Evolutionary conservation across 305 asterid species (phyloP).

Genomic region (Euphrasia arctica): DNA sequence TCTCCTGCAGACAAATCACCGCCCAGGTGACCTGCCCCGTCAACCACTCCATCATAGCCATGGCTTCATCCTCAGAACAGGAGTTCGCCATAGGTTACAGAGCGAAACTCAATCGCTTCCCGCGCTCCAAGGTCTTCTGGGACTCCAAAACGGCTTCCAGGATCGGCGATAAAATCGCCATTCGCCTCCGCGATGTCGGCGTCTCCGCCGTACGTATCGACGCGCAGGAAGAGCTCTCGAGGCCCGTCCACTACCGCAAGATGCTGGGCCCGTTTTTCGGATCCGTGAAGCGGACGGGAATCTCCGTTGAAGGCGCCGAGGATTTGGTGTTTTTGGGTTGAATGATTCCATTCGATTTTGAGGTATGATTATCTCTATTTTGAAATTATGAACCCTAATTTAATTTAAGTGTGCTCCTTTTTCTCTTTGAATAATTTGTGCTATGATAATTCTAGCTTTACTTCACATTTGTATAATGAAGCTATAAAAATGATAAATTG

Average conservation of each 20-base stretch:
- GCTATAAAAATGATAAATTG: background rate
- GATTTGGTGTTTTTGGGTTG: slow-evolving; percentile 46
- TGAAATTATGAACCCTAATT: slow-evolving; percentile 2
- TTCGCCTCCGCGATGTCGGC: slow-evolving; percentile 54
- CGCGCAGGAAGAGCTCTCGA: slow-evolving; percentile 46
- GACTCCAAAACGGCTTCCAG: slow-evolving; percentile 51
- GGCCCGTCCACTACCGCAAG: slow-evolving; percentile 56
- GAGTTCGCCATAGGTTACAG: slow-evolving; percentile 52
- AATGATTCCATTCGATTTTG: slow-evolving; percentile 2
- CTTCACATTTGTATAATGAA: background rate
- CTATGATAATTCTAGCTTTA: background rate
- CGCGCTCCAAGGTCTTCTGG: slow-evolving; percentile 47
- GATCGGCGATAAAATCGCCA: slow-evolving; percentile 63
- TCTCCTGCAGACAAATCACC: slow-evolving; percentile 67
- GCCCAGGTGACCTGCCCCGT: slow-evolving; percentile 61
- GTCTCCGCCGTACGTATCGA: slow-evolving; percentile 50
- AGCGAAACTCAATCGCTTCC: slow-evolving; percentile 60
- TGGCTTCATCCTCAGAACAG: slow-evolving; percentile 80
- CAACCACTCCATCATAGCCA: slow-evolving; percentile 55
- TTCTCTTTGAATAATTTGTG: background rate
- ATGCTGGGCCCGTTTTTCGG: slow-evolving; percentile 54
- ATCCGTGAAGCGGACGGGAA: slow-evolving; percentile 54
- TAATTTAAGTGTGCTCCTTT: slow-evolving; percentile 3
- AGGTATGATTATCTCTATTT: slow-evolving; percentile 18
- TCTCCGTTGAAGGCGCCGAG: slow-evolving; percentile 52